Conservation (phyloP, 129 eudicot genomes). For the Scalesia atractyloides region DNA sequence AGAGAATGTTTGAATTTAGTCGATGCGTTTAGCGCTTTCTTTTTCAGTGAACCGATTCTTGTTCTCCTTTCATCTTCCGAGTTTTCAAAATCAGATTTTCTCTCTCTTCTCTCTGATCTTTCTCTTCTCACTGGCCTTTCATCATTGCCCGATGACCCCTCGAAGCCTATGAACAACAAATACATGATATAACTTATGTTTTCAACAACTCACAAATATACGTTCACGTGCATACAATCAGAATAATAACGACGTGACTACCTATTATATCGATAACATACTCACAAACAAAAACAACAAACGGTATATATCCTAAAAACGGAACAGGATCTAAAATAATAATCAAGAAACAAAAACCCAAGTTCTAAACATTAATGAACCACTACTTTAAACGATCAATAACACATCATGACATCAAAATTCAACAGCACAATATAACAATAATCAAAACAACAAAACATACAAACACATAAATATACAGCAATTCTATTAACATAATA, state of each 20-base stretch:
- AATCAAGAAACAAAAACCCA: conserved; percentile 11
- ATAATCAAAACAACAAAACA: too few species aligned
- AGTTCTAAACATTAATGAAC: background rate
- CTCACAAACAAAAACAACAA: background rate
- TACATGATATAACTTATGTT: background rate
- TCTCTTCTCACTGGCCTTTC: conserved; percentile 65
- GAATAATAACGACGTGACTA: background rate
- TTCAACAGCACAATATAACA: too few species aligned
- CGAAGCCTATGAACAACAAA: conserved; percentile 60
- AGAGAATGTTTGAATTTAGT: conserved; percentile 83
- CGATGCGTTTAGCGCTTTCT: conserved; percentile 91
- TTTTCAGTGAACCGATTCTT: conserved; percentile 67
- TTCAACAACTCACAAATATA: background rate
- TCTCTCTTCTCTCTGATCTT: conserved; percentile 65
- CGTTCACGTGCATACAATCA: background rate
- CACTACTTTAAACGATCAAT: background rate
- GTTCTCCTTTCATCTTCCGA: conserved; percentile 94
- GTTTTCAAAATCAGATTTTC: conserved; percentile 91
- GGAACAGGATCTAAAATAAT: background rate
- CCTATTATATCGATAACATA: background rate
- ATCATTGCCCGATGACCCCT: conserved; percentile 78
- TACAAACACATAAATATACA: conserved; percentile 2
- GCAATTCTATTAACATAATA: background rate
- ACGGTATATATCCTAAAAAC: background rate
- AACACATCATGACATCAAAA: background rate